Evolutionary conservation across 2,329 filamentous ascomycete genomes (phyloP), one percentile per base, ranked within the genome.

Genomic region (Aspergillus pseudoviridinutans): DNA sequence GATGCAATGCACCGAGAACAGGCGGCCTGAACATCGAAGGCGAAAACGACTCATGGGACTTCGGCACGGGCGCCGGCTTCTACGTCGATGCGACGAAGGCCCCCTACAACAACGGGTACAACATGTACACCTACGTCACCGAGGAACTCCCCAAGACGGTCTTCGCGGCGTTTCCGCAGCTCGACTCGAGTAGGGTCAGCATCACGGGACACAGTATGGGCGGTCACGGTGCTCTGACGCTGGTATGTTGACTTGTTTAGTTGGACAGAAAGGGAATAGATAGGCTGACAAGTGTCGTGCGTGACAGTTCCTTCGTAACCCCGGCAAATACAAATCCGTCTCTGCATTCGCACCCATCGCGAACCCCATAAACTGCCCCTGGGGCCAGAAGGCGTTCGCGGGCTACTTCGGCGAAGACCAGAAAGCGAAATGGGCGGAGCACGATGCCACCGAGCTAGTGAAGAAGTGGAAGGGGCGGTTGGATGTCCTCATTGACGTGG

Each of bases 171-270:
- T 96, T 92, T 76, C 80, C 84, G 29, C 82, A 85, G 70, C 80
- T 99, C 29, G 93, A 97, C 74, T 69, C 75, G 0, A 76, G 69
- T 28, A 82, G 88, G 44, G 86, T 97, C 55, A 89, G 87, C 74
- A 94, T 99, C 68, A 91, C 90, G 44, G 94, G 94, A 5, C 94
- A 99, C 79, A 92, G 88, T 68, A 99, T 99, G 94, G 94, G 94
- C 64, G 94, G 94, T 0, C 94, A 99, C 76, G 94, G 94, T 61
- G 94, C 94, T 49, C 80, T 99, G 66, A 96, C 92, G 49, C 78
- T 97, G 66, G 82, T 35, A 29, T 1, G 28, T 29, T 29, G 27
- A 28, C 10, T 1, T 29, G 28, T 29, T 12, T 10, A 29, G 24
- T 25, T 28, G 27, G 7, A 7, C 27, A 1, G 7, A 1, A 28